A percentile compares a stretch with the other conserved stretches of the same genome.
These are phyloP conservation scores for Quambalaria eucalypti DNA, from an alignment of 1,284 basidiomycete species.

Conservation along the genomic window DNA sequence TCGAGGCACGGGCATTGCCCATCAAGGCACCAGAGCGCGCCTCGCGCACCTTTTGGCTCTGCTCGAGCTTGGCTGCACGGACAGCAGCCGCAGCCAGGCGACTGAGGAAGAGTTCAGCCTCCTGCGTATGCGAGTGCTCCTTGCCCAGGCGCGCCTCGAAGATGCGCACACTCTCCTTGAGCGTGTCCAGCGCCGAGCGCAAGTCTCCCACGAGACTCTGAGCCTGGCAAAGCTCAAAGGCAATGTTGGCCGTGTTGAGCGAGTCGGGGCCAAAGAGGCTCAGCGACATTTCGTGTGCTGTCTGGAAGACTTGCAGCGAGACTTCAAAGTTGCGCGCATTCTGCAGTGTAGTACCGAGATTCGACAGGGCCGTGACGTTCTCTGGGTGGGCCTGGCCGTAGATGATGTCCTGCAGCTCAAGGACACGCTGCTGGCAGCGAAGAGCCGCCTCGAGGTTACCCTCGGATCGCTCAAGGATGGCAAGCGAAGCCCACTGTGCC, in stretches of 20 bases:
- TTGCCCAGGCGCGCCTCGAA: constrained; percentile 41
- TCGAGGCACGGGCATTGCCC: neutral
- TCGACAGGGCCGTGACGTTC: constrained; percentile 50
- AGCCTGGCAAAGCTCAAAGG: constrained; percentile 43
- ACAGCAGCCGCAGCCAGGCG: constrained; percentile 40
- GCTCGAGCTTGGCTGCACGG: constrained; percentile 37
- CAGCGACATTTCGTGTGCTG: constrained; percentile 32
- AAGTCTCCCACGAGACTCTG: constrained; percentile 39
- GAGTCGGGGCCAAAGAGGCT: constrained; percentile 35
- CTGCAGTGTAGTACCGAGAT: constrained; percentile 40
- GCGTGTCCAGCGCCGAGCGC: constrained; percentile 35
- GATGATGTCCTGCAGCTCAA: constrained; percentile 53
- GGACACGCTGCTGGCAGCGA: constrained; percentile 52
- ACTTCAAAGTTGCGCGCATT: constrained; percentile 26
- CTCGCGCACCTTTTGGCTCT: constrained; percentile 20
- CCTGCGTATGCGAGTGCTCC: constrained; percentile 42
- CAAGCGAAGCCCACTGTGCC: constrained; percentile 55
- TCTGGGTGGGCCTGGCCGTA: constrained; percentile 54
- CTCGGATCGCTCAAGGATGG: constrained; percentile 52
- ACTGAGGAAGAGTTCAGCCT: constrained; percentile 38
- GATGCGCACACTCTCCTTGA: constrained; percentile 40
- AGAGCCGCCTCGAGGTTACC: constrained; percentile 48
- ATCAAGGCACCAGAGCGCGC: constrained; percentile 10
- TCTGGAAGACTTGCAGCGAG: constrained; percentile 29
- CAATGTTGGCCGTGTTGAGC: constrained; percentile 43